These are phyloP conservation scores for Amylostereum chailletii DNA, from an alignment of 1,284 basidiomycete genomes.

Conservation along the genomic window DNA sequence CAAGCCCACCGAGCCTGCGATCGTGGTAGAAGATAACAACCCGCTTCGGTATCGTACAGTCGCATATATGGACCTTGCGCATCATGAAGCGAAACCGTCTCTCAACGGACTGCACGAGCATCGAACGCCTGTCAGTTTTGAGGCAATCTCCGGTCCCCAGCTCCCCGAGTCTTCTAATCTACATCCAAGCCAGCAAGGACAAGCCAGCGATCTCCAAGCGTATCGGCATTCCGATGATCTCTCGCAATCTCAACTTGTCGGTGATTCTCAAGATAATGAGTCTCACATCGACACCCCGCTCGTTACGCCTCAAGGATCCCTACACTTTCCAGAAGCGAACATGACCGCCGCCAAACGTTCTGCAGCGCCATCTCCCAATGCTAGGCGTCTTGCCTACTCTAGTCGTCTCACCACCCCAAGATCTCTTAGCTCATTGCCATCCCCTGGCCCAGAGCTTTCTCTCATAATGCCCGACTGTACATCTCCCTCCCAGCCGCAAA, in stretches of 20 bases:
- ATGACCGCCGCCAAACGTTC: slow-evolving; percentile 3
- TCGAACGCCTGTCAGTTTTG: slow-evolving; percentile 1
- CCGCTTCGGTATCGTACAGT: slow-evolving; percentile 4
- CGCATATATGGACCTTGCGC: slow-evolving; percentile 9
- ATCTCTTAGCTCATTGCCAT: too few relatives aligned
- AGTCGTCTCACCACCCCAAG: too few relatives aligned
- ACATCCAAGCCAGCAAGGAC: slow-evolving; percentile 2
- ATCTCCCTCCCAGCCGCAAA: too few relatives aligned
- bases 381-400: too few relatives aligned
- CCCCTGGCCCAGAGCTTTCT: too few relatives aligned
- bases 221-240: neutral
- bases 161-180: slow-evolving; percentile 5
- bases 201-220: too few relatives aligned
- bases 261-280: slow-evolving; percentile 35
- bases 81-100: neutral
- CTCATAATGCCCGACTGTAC: too few relatives aligned
- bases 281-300: slow-evolving; percentile 39
- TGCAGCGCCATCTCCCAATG: slow-evolving; percentile 19
- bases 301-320: slow-evolving; percentile 45
- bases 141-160: slow-evolving; percentile 3
- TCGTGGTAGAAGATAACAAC: slow-evolving; percentile 4
- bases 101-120: too few relatives aligned
- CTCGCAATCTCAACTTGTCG: slow-evolving; percentile 13
- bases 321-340: slow-evolving; percentile 31
- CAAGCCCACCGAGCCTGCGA: slow-evolving; percentile 21